Evolutionary conservation across 352 stramenopile genomes (phyloP), one percentile per base, ranked within the genome.

Genomic region (Phytophthora ohioensis): DNA sequence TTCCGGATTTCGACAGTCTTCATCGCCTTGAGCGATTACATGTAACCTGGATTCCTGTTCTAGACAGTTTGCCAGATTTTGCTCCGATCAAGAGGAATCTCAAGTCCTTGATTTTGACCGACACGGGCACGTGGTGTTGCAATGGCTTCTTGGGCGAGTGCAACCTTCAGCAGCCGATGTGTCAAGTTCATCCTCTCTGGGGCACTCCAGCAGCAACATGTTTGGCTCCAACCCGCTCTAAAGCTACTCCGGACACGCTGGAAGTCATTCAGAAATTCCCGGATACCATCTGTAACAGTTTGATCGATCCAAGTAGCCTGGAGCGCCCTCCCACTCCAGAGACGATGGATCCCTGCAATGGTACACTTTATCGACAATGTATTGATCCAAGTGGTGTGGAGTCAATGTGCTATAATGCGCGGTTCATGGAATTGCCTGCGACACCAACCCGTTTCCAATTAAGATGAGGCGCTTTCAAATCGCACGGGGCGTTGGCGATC

Each of bases 281-380:
- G 7, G n/a, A 46, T 3, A 70, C 57, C 2, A 57, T 79, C 4
- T 84, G 77, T 9, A 61, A 42, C 15, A 72, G 58, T 36, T 48
- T 71, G 35, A 12, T 67, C 12, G 30, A 52, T 1, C 55, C 69
- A 7, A 62, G 21, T 4, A 43, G 56, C 1, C 21, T 78, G 27
- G 68, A 76, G 31, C 67, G 48, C 3, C 48, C 49, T 8, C 57
- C 68, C 5, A 73, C 73, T 1, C 32, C 31, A 6, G 56, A n/a
- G 8, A 67, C 55, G 17, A 74, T 80, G 60, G 49, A 63, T 7
- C 54, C 72, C 10, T 88, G 78, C 68, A 75, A 82, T 42, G 80
- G 80, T 1, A 80, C 63, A 3, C 52, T 85, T 34, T 85, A 79
- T 54, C 68, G 73, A n/a, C 43, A 80, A 49, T 87, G 81, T 39